Evolutionary conservation across 2,329 filamentous ascomycete species (phyloP).

Genomic region (Fusarium chlamydosporum): DNA sequence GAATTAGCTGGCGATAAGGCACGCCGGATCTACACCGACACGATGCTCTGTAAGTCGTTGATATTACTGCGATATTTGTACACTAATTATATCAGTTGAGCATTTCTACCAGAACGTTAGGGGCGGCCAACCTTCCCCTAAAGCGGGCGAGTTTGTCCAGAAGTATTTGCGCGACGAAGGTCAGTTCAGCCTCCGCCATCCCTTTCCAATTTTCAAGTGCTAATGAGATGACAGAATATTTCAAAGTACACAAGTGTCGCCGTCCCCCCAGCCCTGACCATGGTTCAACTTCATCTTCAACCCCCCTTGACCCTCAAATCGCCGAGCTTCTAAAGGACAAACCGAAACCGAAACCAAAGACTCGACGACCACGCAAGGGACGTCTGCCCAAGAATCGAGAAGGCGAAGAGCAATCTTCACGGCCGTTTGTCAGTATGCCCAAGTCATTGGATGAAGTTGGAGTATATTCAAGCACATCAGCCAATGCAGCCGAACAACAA

Average conservation of each 20-base stretch:
- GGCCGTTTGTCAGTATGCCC: not conserved
- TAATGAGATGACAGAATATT: conserved; percentile 39
- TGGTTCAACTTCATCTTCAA: not conserved
- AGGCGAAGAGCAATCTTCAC: not conserved
- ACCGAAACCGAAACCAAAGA: conserved; percentile 13
- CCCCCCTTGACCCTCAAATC: conserved; percentile 15
- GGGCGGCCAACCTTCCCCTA: conserved; percentile 56
- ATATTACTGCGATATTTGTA: not conserved
- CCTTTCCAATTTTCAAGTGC: not conserved
- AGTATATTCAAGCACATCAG: not conserved
- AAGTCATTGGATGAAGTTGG: not conserved
- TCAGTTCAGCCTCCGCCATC: conserved; percentile 18
- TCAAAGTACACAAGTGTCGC: conserved; percentile 21
- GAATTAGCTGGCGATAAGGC: conserved; percentile 53
- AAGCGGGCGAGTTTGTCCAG: conserved; percentile 54
- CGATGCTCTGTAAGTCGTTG: conserved; percentile 55
- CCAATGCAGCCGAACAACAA: not conserved
- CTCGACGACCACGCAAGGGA: conserved; percentile 9
- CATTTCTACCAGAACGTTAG: conserved; percentile 62
- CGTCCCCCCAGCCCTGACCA: conserved; percentile 22
- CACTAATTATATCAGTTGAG: conserved; percentile 56
- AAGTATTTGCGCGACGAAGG: conserved; percentile 52
- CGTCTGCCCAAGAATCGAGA: not conserved
- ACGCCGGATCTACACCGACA: conserved; percentile 58
- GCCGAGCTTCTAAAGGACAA: conserved; percentile 8